Evolutionary conservation across 305 asterid genomes (phyloP), one percentile per base, ranked within the genome.

Genomic region (Solanum chacoense): DNA sequence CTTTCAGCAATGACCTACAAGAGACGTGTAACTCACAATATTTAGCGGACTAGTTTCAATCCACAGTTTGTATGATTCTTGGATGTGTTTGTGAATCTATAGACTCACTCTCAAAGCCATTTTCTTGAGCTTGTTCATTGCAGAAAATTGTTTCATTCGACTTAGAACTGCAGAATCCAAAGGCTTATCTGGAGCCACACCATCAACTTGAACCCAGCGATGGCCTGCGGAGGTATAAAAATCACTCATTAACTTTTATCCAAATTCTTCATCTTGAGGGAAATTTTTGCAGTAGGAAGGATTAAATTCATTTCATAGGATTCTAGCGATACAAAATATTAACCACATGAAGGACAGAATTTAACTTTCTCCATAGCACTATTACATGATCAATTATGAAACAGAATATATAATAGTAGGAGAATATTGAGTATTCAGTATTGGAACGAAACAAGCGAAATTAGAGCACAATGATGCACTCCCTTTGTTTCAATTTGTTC

Each of bases 121-220:
- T 92, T 94, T 95, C 94, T 95, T 95, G 90, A 94, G 96, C 89
- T 95, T 93, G 88, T 95, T 95, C 98, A 94, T 95, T 0, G 96
- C 98, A 28, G 96, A 94, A 90, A 95, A 95, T 74, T 95, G 98
- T 88, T 95, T 94, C 96, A 95, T 88, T 74, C 98, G 96, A 88
- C 96, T 94, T 88, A 95, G 87, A 89, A 95, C 96, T 89, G 98
- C 98, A 89, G 96, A 93, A 86, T 94, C 98, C 9, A 95, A 92
- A 89, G 98, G 96, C 91, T 86, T 93, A 88, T 95, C 98, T 11
- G 98, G 96, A 6, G 98, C 98, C 92, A 94, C 96, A 37, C 96
- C 96, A 75, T 94, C 96, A 87, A 93, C 95, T 91, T 93, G 96
- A 91, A 95, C 96, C 98, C 98, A 95, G 29, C 96, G 96, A 91